A percentile compares a stretch with the other conserved stretches of the same genome.
Conservation (phyloP, 257 asterid genomes). For the Przewalskia tangutica region DNA sequence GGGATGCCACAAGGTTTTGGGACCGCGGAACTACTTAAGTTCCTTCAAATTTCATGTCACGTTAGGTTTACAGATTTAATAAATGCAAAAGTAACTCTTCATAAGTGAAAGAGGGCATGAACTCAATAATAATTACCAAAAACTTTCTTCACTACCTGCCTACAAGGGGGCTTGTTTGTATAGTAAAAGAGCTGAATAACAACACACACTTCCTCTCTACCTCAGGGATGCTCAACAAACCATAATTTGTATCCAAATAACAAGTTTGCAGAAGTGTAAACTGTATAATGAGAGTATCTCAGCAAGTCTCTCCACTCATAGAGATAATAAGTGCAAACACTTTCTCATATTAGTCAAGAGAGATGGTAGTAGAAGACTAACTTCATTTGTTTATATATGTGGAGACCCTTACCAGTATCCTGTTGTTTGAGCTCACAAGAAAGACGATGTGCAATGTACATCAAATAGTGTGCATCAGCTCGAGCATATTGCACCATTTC, state of each 20-base stretch:
- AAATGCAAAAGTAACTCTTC: neutral
- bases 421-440: slow-evolving; percentile 56
- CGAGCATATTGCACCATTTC: slow-evolving; percentile 90
- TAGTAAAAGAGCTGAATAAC: neutral
- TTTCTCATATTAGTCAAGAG: neutral
- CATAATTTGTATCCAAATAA: neutral
- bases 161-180: slow-evolving; percentile 1
- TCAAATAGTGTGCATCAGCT: slow-evolving; percentile 74
- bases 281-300: neutral
- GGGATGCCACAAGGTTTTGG: neutral
- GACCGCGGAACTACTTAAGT: neutral
- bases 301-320: neutral
- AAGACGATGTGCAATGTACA: slow-evolving; percentile 56
- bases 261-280: neutral
- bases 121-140: neutral
- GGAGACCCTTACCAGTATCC: slow-evolving; percentile 43
- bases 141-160: neutral
- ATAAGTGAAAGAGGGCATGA: neutral
- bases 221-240: neutral
- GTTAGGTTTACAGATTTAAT: neutral
- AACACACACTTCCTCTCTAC: neutral
- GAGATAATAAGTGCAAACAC: neutral
- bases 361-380: neutral
- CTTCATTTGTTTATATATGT: neutral
- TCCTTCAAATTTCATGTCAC: neutral